phyloP scores from a whole-genome alignment of 2,329 filamentous ascomycete genomes.

The Penicillium sp. region DNA sequence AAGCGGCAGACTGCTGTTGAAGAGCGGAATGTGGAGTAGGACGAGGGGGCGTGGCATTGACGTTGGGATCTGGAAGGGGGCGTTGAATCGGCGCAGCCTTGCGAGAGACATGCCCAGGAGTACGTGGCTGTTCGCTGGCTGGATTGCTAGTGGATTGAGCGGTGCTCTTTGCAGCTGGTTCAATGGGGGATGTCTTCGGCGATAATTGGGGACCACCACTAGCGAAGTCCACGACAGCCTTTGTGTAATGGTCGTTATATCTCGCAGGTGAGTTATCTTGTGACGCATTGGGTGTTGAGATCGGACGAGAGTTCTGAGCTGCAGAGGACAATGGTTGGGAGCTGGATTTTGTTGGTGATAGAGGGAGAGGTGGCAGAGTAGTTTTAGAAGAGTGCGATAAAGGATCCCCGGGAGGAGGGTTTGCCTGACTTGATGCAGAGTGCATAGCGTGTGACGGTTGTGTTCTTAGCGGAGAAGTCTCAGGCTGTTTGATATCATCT shows the following conservation, averaged over 20 bases:
- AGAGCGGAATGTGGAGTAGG: neutral
- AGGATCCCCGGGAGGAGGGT: constrained; percentile 24
- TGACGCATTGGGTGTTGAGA: constrained; percentile 42
- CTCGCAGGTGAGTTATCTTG: constrained; percentile 31
- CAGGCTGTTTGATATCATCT: constrained; percentile 29
- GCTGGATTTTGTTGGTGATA: constrained; percentile 61
- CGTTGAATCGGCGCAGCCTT: constrained; percentile 13
- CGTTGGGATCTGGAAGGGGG: constrained; percentile 9
- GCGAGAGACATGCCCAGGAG: constrained; percentile 6
- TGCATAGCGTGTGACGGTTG: constrained; percentile 47
- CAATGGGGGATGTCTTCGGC: neutral
- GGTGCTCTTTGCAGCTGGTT: neutral
- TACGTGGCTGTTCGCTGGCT: neutral
- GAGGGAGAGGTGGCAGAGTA: constrained; percentile 55
- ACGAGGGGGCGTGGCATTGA: constrained; percentile 5
- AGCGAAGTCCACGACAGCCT: constrained; percentile 14
- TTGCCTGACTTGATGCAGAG: constrained; percentile 16
- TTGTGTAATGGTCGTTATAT: constrained; percentile 14
- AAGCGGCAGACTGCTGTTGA: constrained; percentile 13
- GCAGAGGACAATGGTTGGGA: constrained; percentile 52
- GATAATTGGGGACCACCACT: neutral
- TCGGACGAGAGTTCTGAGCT: constrained; percentile 51
- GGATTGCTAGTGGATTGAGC: constrained; percentile 3
- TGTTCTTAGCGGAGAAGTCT: constrained; percentile 53
- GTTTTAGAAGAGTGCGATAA: neutral